Evolutionary conservation across 352 stramenopile species (phyloP).

Genomic region (Phytophthora vignae): DNA sequence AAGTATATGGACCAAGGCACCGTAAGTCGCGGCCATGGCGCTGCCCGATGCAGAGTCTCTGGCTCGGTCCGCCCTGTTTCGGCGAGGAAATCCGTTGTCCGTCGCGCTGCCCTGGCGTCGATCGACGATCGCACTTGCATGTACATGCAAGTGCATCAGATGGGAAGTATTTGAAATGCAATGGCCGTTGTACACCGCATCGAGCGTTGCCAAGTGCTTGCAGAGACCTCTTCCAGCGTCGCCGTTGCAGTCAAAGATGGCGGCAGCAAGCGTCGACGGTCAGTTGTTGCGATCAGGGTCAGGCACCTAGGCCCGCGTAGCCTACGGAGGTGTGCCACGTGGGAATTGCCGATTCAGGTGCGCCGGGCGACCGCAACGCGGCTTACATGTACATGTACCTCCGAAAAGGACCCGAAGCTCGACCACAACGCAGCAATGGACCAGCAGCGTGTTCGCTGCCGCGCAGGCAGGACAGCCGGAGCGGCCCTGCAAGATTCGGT

Average conservation of each 20-base stretch:
- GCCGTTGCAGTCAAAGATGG: background rate
- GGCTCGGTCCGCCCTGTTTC: constrained; percentile 1
- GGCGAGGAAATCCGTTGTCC: constrained; percentile 4
- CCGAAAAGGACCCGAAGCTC: background rate
- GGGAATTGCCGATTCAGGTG: constrained; percentile 22
- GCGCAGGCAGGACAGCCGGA: background rate
- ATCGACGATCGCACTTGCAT: background rate
- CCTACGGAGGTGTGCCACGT: constrained; percentile 14
- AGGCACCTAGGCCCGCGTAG: constrained; percentile 9
- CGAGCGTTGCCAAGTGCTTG: background rate
- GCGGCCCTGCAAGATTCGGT: constrained; percentile 18
- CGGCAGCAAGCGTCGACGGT: background rate
- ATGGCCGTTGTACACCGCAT: no score
- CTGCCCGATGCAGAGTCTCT: constrained; percentile 1
- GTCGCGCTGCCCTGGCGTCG: background rate
- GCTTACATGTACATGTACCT: background rate
- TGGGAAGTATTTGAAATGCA: no score
- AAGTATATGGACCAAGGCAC: background rate
- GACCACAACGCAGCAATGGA: background rate
- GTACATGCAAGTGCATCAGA: background rate
- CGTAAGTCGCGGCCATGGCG: background rate
- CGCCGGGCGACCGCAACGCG: background rate
- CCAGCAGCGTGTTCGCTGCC: background rate
- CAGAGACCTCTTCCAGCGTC: background rate
- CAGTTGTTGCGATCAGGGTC: constrained; percentile 26